phyloP scores from a whole-genome alignment of 768 basidiomycete species.

The Epithele typhae region DNA sequence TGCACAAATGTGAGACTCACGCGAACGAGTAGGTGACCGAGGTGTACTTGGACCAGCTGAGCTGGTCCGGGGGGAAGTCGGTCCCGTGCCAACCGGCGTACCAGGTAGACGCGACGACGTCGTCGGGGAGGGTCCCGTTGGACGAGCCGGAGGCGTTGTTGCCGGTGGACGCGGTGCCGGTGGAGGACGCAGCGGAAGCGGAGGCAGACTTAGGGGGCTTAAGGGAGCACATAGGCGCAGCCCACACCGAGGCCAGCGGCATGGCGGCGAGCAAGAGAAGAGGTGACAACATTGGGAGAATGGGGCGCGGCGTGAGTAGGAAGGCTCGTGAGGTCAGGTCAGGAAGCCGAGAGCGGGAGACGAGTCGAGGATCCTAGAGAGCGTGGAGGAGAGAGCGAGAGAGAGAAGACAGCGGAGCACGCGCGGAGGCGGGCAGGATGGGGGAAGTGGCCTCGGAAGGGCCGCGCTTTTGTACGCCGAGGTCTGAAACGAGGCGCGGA shows the following conservation, averaged over 20 bases:
- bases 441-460: not conserved
- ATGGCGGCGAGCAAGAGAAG: constrained; percentile 19
- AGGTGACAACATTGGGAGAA: constrained; percentile 10
- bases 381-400: constrained; percentile 8
- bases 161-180: constrained; percentile 2
- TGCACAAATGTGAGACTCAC: constrained; percentile 25
- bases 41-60: constrained; percentile 68
- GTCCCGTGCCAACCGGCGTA: constrained; percentile 64
- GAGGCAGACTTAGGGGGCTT: constrained; percentile 8
- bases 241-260: constrained; percentile 21
- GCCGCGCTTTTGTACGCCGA: constrained; percentile 5
- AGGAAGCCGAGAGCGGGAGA: not conserved
- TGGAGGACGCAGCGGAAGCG: constrained; percentile 4
- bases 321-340: constrained; percentile 1
- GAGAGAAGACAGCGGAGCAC: constrained; percentile 5
- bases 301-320: constrained; percentile 9
- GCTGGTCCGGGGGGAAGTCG: constrained; percentile 45
- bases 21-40: constrained; percentile 69
- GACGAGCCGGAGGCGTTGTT: constrained; percentile 3
- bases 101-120: constrained; percentile 39
- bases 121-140: constrained; percentile 10
- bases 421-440: not conserved
- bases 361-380: constrained; percentile 6
- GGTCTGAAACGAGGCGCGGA: not conserved
- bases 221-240: constrained; percentile 26